Conservation (phyloP, 495 filamentous ascomycete species). For the Neurospora sp. region DNA sequence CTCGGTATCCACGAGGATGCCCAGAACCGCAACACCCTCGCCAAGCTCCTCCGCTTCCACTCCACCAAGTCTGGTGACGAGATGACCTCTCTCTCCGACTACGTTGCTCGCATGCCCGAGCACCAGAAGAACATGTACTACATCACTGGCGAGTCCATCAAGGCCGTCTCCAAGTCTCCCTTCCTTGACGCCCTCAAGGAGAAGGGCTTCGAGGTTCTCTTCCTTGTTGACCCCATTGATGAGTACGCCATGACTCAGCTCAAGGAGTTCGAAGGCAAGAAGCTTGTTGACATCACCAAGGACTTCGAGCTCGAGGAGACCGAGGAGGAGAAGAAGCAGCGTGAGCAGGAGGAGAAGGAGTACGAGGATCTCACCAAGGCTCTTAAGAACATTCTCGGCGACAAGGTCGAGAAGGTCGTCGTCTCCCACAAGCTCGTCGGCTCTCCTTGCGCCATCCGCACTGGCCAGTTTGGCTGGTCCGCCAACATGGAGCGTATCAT, state of each 20-base stretch:
- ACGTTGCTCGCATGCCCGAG: conserved; percentile 96
- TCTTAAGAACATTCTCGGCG: conserved; percentile 96
- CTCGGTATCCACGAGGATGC: conserved; percentile 99
- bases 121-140: conserved; percentile 99
- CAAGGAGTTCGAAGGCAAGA: conserved; percentile 99
- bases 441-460: conserved; percentile 96
- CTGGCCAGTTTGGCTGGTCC: conserved; percentile 99
- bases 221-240: conserved; percentile 98
- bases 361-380: conserved; percentile 87
- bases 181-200: conserved; percentile 99
- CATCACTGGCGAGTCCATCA: conserved; percentile 99
- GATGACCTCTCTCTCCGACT: conserved; percentile 86
- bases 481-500: conserved; percentile 99
- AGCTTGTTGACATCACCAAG: conserved; percentile 99
- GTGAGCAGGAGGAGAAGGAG: conserved; percentile 96
- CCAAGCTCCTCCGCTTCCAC: conserved; percentile 98
- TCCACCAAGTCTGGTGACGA: conserved; percentile 98
- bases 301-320: conserved; percentile 99
- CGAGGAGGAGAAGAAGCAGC: conserved; percentile 96
- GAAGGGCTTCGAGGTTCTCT: conserved; percentile 99
- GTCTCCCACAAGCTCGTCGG: conserved; percentile 96
- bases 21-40: conserved; percentile 86
- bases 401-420: conserved; percentile 99
- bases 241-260: conserved; percentile 99
- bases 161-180: conserved; percentile 94